Evolutionary conservation across 129 eudicot species (phyloP).

Genomic region (Logfia minima): DNA sequence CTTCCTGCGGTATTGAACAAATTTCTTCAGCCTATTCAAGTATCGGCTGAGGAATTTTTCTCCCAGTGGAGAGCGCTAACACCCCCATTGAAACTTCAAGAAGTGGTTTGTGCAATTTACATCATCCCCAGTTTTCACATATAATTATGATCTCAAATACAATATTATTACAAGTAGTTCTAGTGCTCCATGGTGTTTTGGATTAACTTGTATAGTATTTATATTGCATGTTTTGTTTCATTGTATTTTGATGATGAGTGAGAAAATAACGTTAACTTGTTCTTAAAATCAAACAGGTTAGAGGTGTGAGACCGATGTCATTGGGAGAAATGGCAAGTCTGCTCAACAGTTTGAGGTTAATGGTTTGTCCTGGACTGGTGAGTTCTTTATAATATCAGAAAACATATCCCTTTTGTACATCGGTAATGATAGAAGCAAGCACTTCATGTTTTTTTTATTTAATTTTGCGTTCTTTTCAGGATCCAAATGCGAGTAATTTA

Average conservation of each 20-base stretch:
- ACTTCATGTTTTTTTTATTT: background rate
- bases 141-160: background rate
- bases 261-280: background rate
- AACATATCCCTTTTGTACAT: background rate
- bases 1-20: slow-evolving; percentile 89
- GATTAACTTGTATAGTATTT: slow-evolving; percentile 16
- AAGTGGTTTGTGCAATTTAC: slow-evolving; percentile 70
- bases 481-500: slow-evolving; percentile 88
- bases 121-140: background rate
- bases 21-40: slow-evolving; percentile 80
- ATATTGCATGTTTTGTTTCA: background rate
- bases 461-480: slow-evolving; percentile 47
- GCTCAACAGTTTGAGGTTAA: slow-evolving; percentile 62
- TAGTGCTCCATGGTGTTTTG: background rate
- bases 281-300: slow-evolving; percentile 58
- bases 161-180: background rate
- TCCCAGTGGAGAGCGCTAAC: slow-evolving; percentile 95
- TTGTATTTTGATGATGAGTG: slow-evolving; percentile 10
- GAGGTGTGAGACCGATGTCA: slow-evolving; percentile 94
- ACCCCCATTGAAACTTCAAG: slow-evolving; percentile 97
- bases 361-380: slow-evolving; percentile 90
- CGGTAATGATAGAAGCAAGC: background rate
- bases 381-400: slow-evolving; percentile 30
- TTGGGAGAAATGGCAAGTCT: slow-evolving; percentile 86
- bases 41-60: slow-evolving; percentile 88